A percentile compares a stretch with the other conserved stretches of the same genome.
These are phyloP conservation scores for Bacterosira constricta DNA, from an alignment of 108 stramenopile species.

Conservation along the genomic window DNA sequence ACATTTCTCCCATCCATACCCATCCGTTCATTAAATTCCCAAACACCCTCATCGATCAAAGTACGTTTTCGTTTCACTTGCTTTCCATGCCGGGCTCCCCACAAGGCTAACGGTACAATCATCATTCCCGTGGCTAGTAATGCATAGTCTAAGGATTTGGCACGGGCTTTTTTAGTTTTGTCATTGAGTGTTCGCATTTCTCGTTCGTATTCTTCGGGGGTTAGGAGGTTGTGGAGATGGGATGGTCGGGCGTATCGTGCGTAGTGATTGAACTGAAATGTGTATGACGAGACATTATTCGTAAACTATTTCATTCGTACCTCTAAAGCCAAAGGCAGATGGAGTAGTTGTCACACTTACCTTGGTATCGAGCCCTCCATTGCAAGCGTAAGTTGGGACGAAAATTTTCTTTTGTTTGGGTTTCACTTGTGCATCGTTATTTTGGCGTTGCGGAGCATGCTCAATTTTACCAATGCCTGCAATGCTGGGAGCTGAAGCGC, in stretches of 20 bases:
- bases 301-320: too few relatives aligned
- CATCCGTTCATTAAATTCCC: constrained; percentile 67
- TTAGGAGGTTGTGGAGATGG: constrained; percentile 54
- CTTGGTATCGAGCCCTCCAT: constrained; percentile 49
- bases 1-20: constrained; percentile 30
- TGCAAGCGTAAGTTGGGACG: constrained; percentile 49
- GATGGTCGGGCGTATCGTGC: constrained; percentile 33
- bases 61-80: constrained; percentile 56
- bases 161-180: constrained; percentile 51
- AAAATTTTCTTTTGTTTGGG: constrained; percentile 25
- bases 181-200: constrained; percentile 59
- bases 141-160: constrained; percentile 50
- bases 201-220: constrained; percentile 60
- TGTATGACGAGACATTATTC: too few relatives aligned
- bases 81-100: constrained; percentile 65
- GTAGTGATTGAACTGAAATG: constrained; percentile 42
- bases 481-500: constrained; percentile 19
- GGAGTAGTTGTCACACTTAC: too few relatives aligned
- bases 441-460: constrained; percentile 5
- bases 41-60: constrained; percentile 55
- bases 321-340: too few relatives aligned
- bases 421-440: not conserved
- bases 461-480: constrained; percentile 45
- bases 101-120: constrained; percentile 68
- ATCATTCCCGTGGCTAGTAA: constrained; percentile 64